Percentiles rank a stretch among this genome's conserved stretches.
Evolutionary conservation across 2,329 filamentous ascomycete genomes (phyloP).

Genomic region (Biscogniauxia mediterranea): DNA sequence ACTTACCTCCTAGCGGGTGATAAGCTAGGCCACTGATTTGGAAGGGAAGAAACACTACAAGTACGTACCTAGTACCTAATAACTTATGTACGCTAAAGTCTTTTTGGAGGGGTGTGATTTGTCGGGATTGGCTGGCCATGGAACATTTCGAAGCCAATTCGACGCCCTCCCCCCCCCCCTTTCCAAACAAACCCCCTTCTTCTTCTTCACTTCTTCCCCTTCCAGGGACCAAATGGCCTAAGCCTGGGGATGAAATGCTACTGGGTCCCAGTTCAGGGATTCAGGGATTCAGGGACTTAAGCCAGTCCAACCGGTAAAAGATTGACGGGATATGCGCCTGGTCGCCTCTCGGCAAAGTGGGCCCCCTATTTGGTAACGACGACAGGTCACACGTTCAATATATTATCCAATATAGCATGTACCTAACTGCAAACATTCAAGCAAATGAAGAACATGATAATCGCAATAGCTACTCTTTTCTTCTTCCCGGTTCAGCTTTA

Average conservation of each 20-base stretch:
- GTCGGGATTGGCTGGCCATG: neutral
- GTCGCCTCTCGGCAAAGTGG: constrained; percentile 1
- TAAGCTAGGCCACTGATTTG: neutral
- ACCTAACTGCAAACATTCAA: neutral
- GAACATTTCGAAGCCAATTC: neutral
- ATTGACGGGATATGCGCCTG: constrained; percentile 3
- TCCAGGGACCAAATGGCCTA: too few species aligned
- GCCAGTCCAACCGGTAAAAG: neutral
- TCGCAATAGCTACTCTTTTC: neutral
- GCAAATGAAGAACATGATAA: neutral
- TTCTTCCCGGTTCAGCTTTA: neutral
- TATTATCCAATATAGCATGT: neutral
- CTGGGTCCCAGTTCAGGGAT: neutral
- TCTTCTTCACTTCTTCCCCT: too few species aligned
- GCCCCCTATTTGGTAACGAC: neutral
- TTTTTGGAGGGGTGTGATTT: too few species aligned
- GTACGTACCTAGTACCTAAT: too few species aligned
- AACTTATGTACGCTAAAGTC: too few species aligned
- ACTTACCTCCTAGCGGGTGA: neutral
- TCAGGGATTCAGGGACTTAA: neutral
- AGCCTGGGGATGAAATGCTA: neutral
- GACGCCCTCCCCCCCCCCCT: too few species aligned
- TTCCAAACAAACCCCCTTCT: neutral
- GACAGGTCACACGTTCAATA: neutral
- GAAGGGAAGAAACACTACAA: neutral